These are phyloP conservation scores for Microbotryum intermedium DNA, from an alignment of 1,284 basidiomycete species.

Conservation along the genomic window DNA sequence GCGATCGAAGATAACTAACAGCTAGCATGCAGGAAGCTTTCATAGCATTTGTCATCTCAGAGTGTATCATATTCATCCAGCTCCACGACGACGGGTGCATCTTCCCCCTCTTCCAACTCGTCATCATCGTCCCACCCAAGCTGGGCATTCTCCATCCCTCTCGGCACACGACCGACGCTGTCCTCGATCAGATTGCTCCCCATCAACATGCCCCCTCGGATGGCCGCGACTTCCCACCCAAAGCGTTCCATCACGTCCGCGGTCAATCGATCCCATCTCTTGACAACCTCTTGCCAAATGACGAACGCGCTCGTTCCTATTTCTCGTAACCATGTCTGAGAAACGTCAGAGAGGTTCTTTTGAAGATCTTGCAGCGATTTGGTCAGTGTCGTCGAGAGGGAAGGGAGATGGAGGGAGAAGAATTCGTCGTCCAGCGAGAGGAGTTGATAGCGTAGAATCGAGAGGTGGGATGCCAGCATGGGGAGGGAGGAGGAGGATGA, in stretches of 20 bases:
- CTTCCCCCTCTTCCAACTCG: slow-evolving; percentile 34
- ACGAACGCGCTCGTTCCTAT: background rate
- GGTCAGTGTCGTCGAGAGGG: slow-evolving; percentile 39
- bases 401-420: slow-evolving; percentile 42
- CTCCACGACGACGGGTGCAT: slow-evolving; percentile 33
- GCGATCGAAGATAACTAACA: background rate
- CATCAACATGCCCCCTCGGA: slow-evolving; percentile 3
- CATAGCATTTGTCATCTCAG: too few species aligned
- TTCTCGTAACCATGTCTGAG: background rate
- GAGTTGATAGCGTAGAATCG: slow-evolving; percentile 36
- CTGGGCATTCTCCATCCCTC: background rate
- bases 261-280: slow-evolving; percentile 24
- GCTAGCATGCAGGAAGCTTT: too few species aligned
- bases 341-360: slow-evolving; percentile 25
- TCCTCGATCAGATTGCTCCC: slow-evolving; percentile 8
- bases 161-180: background rate
- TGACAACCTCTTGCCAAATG: slow-evolving; percentile 14
- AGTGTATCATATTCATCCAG: too few species aligned
- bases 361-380: slow-evolving; percentile 38
- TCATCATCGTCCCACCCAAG: slow-evolving; percentile 30
- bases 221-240: slow-evolving; percentile 30
- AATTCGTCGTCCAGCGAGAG: slow-evolving; percentile 36
- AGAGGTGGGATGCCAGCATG: slow-evolving; percentile 31
- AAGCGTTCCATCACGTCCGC: slow-evolving; percentile 20
- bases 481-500: slow-evolving; percentile 3